Evolutionary conservation across 805 yeast species (phyloP), one percentile per base, ranked within the genome.

Genomic region (Suhomyces faveliae): DNA sequence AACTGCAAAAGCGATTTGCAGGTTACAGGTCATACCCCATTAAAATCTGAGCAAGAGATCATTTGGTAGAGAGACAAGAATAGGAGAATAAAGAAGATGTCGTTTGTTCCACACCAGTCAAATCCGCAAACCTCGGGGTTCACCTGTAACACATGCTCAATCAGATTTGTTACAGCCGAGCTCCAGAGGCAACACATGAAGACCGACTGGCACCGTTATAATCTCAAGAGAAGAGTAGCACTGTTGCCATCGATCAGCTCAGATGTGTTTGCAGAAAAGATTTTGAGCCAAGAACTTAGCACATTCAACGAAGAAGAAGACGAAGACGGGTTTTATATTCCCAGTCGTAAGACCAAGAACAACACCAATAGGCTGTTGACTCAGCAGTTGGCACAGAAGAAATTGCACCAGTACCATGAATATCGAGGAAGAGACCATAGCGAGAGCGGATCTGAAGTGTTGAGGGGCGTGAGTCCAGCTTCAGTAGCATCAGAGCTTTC

Each of bases 151-250:
- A 85, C 96, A 17, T 94, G 99, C 67, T 83, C 82, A 20, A 81
- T 89, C 53, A 83, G 84, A 40, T 94, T 94, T 61, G 80, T 84
- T 38, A 75, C 84, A 30, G 85, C 96, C n/a, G 94, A 85, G 52
- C 74, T 84, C 49, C 99, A 94, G 70, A 77, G 98, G 52, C 78
- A 78, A 54, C 99, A 94, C 64, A 94, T 94, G 99, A 89, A 88
- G 63, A 84, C 96, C 2, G 99, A 94, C 48, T 94, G 99, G 99
- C 99, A 94, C 63, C 79, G 99, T 53, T 94, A 94, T 67, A 94
- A 94, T 61, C 77, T 94, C 61, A 94, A 94, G 63, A 82, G 99
- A 70, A 80, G 96, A 59, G 96, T 94, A 25, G 96, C 97, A 0
- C 70, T 68, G 50, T 62, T 75, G 53, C 78, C 79, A 2, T 61